Evolutionary conservation across 306 rosid species (phyloP), one percentile per base, ranked within the genome.

Genomic region (Corylus heterophylla): DNA sequence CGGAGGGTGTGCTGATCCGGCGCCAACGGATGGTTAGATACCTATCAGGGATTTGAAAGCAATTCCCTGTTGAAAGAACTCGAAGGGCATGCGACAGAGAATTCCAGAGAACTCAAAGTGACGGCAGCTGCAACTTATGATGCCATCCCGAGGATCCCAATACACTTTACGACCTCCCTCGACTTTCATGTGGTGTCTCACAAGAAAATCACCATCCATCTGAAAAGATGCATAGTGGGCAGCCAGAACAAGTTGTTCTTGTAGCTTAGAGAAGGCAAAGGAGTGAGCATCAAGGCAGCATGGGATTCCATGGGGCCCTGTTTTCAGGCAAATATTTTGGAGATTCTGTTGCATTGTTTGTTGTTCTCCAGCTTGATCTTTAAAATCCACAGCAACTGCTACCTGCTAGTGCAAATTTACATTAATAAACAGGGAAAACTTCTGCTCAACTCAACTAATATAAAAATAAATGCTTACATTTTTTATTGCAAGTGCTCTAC

Each of bases 291-390:
- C 16, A 95, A 79, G 69, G 97, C 97, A 35, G 97, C 31, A 22
- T 92, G 97, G 7, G 98, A 94, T 81, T 94, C 98, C 98, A 94
- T 94, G 9, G 98, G 98, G 22, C 78, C 98, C 98, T 56, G 98
- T 94, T 89, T 94, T 94, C 31, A 29, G 31, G 87, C 92, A 87
- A 71, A 94, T 92, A 83, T 94, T 94, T 82, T 94, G 98, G 74
- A 94, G 97, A 91, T 90, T 94, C 86, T 94, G 98, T 85, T 94
- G 98, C 98, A 94, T 94, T 79, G 94, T 87, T 94, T 94, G 97
- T 77, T 94, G 97, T 80, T 94, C 98, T 78, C 97, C 98, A 54
- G 97, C 91, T 85, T 94, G 98, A 85, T 94, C 98, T 88, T 87
- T 94, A 72, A 92, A 94, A 89, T 94, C 98, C 69, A 94, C 92